phyloP scores from a whole-genome alignment of 2,329 filamentous ascomycete species.

The Aureobasidium sp. region DNA sequence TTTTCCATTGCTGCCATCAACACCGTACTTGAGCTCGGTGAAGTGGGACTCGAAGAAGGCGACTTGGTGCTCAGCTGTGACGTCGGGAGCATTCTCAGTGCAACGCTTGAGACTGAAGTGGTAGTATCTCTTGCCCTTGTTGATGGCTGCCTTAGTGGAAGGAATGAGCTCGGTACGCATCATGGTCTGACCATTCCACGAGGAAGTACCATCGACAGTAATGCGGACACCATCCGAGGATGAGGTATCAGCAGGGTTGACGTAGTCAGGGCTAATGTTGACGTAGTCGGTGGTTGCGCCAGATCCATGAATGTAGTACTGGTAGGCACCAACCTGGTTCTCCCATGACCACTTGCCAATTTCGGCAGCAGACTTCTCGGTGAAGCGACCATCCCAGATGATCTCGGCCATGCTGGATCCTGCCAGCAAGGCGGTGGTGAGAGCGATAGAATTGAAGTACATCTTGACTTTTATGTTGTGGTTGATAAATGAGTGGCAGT shows the following conservation, averaged over 20 bases:
- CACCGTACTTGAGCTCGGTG: conserved; percentile 65
- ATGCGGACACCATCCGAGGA: conserved; percentile 61
- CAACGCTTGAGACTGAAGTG: conserved; percentile 62
- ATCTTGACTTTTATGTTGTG: neutral
- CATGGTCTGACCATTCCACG: conserved; percentile 68
- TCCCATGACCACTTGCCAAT: conserved; percentile 42
- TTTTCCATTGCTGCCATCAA: conserved; percentile 27
- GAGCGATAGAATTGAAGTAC: conserved; percentile 6
- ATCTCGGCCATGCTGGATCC: conserved; percentile 32
- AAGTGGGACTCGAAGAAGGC: conserved; percentile 63
- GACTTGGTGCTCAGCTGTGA: conserved; percentile 60
- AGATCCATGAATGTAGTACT: conserved; percentile 69
- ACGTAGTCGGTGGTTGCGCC: conserved; percentile 52
- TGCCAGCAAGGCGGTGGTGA: conserved; percentile 20
- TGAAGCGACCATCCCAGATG: conserved; percentile 61
- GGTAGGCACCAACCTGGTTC: conserved; percentile 61
- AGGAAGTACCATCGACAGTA: conserved; percentile 56
- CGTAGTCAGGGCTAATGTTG: conserved; percentile 52
- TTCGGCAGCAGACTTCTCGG: conserved; percentile 49
- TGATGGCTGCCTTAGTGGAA: conserved; percentile 59
- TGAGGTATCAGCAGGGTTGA: conserved; percentile 57
- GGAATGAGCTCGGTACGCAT: conserved; percentile 68
- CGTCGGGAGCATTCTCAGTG: conserved; percentile 52
- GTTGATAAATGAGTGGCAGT: neutral
- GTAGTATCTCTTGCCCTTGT: conserved; percentile 60